Conservation (phyloP, 208 protist species). For the Leptomonas pyrrhocoris region DNA sequence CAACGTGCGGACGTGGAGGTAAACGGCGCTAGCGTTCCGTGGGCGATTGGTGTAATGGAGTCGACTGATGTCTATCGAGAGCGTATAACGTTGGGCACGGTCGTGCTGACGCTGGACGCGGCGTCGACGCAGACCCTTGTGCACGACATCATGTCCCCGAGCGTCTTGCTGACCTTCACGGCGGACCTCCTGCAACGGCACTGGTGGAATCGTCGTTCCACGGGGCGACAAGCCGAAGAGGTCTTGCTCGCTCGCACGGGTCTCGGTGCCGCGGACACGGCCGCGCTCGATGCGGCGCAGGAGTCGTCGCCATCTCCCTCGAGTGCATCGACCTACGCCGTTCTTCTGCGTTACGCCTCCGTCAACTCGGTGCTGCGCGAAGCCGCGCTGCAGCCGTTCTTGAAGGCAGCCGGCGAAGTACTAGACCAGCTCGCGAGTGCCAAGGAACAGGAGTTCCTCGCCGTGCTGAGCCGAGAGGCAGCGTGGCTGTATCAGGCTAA, state of each 20-base stretch:
- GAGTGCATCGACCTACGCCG: slow-evolving; percentile 14
- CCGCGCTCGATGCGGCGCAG: too few species aligned
- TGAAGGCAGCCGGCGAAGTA: slow-evolving; percentile 16
- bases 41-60: too few species aligned
- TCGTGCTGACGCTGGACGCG: slow-evolving; percentile 7
- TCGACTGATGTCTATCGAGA: neutral
- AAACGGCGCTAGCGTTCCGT: too few species aligned
- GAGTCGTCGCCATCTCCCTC: neutral
- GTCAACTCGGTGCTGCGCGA: slow-evolving; percentile 13
- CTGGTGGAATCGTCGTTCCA: neutral
- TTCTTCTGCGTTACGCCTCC: slow-evolving; percentile 15
- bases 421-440: slow-evolving; percentile 25
- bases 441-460: slow-evolving; percentile 12
- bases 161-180: slow-evolving; percentile 4
- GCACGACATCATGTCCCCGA: neutral
- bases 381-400: slow-evolving; percentile 9
- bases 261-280: too few species aligned
- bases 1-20: too few species aligned
- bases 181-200: slow-evolving; percentile 4
- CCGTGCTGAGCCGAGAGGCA: slow-evolving; percentile 22
- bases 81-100: neutral
- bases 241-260: neutral
- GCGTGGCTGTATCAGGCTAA: slow-evolving; percentile 11
- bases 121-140: neutral
- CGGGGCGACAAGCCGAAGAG: neutral